Evolutionary conservation across 1,284 basidiomycete genomes (phyloP), one percentile per base, ranked within the genome.

Genomic region (Fomitopsis palustris): DNA sequence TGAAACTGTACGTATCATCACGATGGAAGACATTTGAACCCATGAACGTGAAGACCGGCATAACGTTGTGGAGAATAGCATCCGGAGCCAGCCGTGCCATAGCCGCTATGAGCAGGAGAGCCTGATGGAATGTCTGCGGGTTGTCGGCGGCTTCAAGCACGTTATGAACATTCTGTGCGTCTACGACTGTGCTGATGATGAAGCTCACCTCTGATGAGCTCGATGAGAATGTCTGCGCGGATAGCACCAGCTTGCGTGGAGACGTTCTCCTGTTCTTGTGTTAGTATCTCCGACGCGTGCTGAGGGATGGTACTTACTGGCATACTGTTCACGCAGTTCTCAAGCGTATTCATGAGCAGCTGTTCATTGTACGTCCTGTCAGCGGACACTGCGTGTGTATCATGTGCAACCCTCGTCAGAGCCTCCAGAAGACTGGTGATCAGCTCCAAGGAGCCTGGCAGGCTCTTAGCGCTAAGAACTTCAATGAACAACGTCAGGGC

Each of bases 31-130:
- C 89, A 61, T 95, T 95, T 8, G 94, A 92, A 29, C 97, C 96
- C 90, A 99, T 98, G 77, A 98, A 99, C 0, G 96, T 98, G 77
- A 99, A 98, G 59, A 99, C 90, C 6, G 97, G 96, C 95, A 99
- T 98, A 61, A 98, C 85, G 68, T 97, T 95, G 72, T 94, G 94
- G 31, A 98, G 80, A 16, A 97, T 93, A 8, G 93, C 90, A 60
- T 96, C 94, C 0, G 96, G 95, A 0, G 90, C 88, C 47, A 98
- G 78, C 33, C 87, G 83, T 1, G 95, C 92, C 54, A 99, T 77
- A 62, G 83, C 89, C 3, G 95, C 88, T 72, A 98, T 89, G 29
- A 98, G 81, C n/a, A 98, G 79, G 3, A 99, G 78, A 0, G 95
- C 94, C 70, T 96, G 92, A 66, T 98, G 89, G 76, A 96, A 96